A percentile compares a stretch with the other conserved stretches of the same genome.
Evolutionary conservation across 1,139 yeast genomes (phyloP).

Genomic region (Nakaseomyces kungkrabaensis): DNA sequence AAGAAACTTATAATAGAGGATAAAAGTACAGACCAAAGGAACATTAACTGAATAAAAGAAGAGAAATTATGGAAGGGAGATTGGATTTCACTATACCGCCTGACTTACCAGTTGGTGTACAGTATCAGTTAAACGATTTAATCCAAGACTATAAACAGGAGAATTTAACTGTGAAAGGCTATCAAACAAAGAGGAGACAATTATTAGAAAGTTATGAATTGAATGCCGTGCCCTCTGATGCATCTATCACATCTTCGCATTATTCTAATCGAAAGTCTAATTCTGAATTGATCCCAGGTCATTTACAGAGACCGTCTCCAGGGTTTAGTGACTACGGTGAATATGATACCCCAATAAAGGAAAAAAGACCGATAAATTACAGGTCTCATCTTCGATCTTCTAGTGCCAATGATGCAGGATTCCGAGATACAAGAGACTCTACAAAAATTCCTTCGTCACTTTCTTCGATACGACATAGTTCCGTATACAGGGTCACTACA

Average conservation of each 20-base stretch:
- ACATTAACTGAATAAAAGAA: too few relatives aligned
- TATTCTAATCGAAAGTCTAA: neutral
- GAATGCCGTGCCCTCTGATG: neutral
- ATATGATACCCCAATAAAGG: neutral
- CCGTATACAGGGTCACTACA: conserved; percentile 27
- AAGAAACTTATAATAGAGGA: neutral
- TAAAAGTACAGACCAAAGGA: too few relatives aligned
- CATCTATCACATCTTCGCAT: neutral
- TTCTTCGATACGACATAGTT: conserved; percentile 5
- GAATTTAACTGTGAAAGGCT: conserved; percentile 60
- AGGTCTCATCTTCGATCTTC: neutral
- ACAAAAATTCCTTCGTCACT: neutral
- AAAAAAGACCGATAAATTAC: neutral
- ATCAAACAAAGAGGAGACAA: conserved; percentile 44
- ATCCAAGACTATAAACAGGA: conserved; percentile 51
- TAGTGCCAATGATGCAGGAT: neutral
- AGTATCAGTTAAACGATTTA: conserved; percentile 34
- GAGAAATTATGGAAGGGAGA: neutral
- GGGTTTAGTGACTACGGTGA: neutral
- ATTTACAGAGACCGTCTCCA: neutral
- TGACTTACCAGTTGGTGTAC: conserved; percentile 19
- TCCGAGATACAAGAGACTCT: neutral
- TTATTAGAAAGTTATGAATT: conserved; percentile 29
- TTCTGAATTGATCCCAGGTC: neutral
- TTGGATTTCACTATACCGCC: conserved; percentile 28